Evolutionary conservation across 2,329 filamentous ascomycete species (phyloP).

Genomic region (Gliomastix tumulicola): DNA sequence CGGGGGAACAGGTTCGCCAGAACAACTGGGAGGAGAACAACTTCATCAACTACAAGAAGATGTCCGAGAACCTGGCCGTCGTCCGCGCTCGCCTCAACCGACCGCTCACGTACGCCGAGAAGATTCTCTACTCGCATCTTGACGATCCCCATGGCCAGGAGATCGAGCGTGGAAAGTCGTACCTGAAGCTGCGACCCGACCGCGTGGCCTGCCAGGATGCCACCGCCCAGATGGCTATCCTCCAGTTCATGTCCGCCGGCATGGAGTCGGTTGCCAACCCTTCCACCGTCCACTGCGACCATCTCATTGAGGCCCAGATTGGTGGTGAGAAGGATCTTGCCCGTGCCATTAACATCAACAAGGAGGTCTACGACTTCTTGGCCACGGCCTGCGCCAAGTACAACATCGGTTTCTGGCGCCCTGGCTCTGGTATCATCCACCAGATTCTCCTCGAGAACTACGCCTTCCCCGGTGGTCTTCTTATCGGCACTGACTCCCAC

Average conservation of each 20-base stretch:
- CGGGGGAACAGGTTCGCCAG: conserved; percentile 62
- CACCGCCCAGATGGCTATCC: conserved; percentile 98
- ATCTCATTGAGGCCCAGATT: conserved; percentile 96
- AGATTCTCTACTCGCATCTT: conserved; percentile 97
- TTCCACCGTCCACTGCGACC: conserved; percentile 95
- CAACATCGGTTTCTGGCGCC: conserved; percentile 99
- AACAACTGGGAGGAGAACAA: conserved; percentile 94
- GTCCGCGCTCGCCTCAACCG: conserved; percentile 86
- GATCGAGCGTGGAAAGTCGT: conserved; percentile 90
- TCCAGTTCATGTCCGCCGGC: conserved; percentile 99
- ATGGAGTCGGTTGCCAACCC: conserved; percentile 95
- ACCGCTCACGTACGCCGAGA: conserved; percentile 92
- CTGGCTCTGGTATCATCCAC: conserved; percentile 98
- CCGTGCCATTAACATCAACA: conserved; percentile 89
- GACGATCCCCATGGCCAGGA: conserved; percentile 96
- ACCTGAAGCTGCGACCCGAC: conserved; percentile 94
- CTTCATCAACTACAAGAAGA: conserved; percentile 99
- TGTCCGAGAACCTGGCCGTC: conserved; percentile 93
- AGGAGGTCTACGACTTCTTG: conserved; percentile 98
- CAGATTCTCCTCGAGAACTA: conserved; percentile 99
- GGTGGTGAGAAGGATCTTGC: conserved; percentile 91
- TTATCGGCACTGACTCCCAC: conserved; percentile 97
- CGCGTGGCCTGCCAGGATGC: conserved; percentile 99
- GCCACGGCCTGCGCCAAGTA: conserved; percentile 93
- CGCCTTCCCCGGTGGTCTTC: conserved; percentile 94